Conservation (phyloP, 805 yeast genomes). For the Zygotorulaspora florentina region DNA sequence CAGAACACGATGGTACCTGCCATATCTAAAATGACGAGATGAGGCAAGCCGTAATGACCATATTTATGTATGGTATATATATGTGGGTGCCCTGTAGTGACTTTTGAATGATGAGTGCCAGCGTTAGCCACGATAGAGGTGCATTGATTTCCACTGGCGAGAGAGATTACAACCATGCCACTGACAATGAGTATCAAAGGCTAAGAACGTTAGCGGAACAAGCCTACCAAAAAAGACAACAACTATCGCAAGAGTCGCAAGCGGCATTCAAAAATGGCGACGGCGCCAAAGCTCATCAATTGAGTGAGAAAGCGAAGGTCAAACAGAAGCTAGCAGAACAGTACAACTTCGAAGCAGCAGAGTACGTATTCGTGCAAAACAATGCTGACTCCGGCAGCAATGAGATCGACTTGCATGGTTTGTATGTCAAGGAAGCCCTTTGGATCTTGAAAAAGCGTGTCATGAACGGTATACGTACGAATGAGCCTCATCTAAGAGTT, state of each 20-base stretch:
- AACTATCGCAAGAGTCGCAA: constrained; percentile 65
- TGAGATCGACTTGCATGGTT: constrained; percentile 92
- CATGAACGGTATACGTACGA: constrained; percentile 51
- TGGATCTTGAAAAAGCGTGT: constrained; percentile 71
- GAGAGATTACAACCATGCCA: constrained; percentile 68
- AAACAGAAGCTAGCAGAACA: constrained; percentile 59
- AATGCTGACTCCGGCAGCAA: constrained; percentile 79
- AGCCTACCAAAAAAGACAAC: constrained; percentile 53
- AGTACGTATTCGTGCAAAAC: constrained; percentile 80
- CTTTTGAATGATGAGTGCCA: constrained; percentile 7
- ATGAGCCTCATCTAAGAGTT: constrained; percentile 63
- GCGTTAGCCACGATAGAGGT: constrained; percentile 15
- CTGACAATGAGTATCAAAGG: constrained; percentile 57
- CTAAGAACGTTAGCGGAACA: constrained; percentile 65
- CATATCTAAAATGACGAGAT: too few relatives aligned
- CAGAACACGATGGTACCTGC: not conserved
- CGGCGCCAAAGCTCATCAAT: constrained; percentile 63
- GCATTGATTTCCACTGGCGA: constrained; percentile 11
- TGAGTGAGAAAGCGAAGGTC: constrained; percentile 65
- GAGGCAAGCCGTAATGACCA: too few relatives aligned
- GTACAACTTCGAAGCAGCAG: constrained; percentile 79
- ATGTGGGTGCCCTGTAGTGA: too few relatives aligned
- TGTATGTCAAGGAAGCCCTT: constrained; percentile 84
- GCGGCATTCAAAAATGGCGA: constrained; percentile 73
- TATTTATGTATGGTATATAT: too few relatives aligned